Evolutionary conservation across 2,329 filamentous ascomycete species (phyloP), one percentile per base, ranked within the genome.

Genomic region (Incumbomyces delicatus): DNA sequence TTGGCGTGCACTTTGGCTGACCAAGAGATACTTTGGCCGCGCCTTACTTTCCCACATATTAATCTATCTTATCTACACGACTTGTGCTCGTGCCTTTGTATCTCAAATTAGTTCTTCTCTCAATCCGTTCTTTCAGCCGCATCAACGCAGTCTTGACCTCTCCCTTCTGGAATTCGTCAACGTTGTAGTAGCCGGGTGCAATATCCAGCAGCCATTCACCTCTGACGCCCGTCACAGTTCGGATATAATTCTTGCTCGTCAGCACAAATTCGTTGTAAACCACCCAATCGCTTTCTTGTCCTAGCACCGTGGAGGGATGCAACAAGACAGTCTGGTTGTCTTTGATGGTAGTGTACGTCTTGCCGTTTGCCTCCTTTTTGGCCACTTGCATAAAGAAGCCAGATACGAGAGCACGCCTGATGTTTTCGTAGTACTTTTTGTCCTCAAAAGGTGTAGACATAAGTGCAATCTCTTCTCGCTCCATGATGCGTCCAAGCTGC

Each of bases 311-410:
- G 54, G 86, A 92, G 1, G 92, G 92, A 68, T 98, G 92, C 50
- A 98, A 76, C 58, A 95, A 75, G 38, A 98, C 92, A 39, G 79
- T 84, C 69, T 96, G 90, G 60, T 95, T 85, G 62, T 98, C 94
- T 72, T 96, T 98, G 64, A 98, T 83, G 1, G 92, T 98, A 53
- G 83, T 81, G 69, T 98, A 98, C 35, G 86, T 79, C 74, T 96
- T 96, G 61, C 86, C 85, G 27, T 78, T 82, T 43, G 78, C 80
- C 61, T 96, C 88, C 63, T 85, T 87, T 80, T 94, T 95, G 49
- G 92, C 94, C 17, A 96, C 87, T 65, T 98, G 92, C 92, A 98
- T 98, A 75, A 98, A 98, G 76, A 98, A 98, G 30, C 94, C 92
- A 1, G 89, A 78, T 11, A 95, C 83, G 12, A 98, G 76, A 7